Evolutionary conservation across 129 eudicot genomes (phyloP).

Genomic region (Artemisia tridentata): DNA sequence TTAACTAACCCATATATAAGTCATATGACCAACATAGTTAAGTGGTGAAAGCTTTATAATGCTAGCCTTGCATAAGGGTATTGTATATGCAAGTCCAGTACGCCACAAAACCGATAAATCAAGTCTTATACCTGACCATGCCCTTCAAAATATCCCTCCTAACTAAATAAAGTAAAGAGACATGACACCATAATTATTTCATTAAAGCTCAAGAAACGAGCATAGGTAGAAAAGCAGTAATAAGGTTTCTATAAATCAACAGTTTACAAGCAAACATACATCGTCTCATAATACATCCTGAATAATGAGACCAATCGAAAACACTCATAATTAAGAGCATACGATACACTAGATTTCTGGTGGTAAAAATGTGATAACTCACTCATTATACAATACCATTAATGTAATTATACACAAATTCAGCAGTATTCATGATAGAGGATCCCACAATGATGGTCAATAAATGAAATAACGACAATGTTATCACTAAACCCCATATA

Average conservation of each 20-base stretch:
- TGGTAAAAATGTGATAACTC: constrained; percentile 7
- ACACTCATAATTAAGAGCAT: background rate
- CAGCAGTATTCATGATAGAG: background rate
- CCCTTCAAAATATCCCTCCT: too few relatives aligned
- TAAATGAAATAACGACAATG: background rate
- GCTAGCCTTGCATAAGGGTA: too few relatives aligned
- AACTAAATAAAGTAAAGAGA: too few relatives aligned
- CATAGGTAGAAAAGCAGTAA: background rate
- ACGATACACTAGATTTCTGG: background rate
- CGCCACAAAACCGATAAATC: too few relatives aligned
- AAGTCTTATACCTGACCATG: too few relatives aligned
- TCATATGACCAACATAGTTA: too few relatives aligned
- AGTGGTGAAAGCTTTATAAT: too few relatives aligned
- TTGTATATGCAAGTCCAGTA: too few relatives aligned
- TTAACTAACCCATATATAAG: too few relatives aligned
- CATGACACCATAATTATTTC: too few relatives aligned
- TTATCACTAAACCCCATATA: constrained; percentile 2
- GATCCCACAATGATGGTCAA: constrained; percentile 10
- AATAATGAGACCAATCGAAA: constrained; percentile 4
- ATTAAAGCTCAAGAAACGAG: background rate
- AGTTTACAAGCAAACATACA: constrained; percentile 5
- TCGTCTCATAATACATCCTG: constrained; percentile 8
- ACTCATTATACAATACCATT: constrained; percentile 13
- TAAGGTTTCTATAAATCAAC: background rate
- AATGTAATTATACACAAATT: background rate